These are phyloP conservation scores for Mycena sanguinolenta DNA, from an alignment of 768 basidiomycete genomes.

Conservation along the genomic window DNA sequence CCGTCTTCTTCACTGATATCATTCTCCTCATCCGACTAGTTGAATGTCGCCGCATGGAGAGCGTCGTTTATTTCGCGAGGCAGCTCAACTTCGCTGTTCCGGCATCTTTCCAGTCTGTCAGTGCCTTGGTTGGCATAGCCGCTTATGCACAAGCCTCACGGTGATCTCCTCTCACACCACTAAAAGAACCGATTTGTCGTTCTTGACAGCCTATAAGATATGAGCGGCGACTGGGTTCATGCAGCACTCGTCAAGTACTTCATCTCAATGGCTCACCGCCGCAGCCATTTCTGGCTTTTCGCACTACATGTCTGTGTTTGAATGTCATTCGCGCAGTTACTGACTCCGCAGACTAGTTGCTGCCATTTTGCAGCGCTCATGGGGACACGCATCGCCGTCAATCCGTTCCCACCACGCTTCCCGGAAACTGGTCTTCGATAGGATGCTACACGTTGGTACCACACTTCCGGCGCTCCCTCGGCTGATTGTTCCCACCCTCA, in stretches of 20 bases:
- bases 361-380: neutral
- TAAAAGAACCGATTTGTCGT: neutral
- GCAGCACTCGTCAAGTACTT: neutral
- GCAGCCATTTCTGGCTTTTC: neutral
- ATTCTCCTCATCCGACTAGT: too few species aligned
- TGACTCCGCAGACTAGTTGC: neutral
- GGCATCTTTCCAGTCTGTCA: neutral
- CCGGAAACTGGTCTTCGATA: constrained; percentile 66
- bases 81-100: neutral
- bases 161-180: neutral
- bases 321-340: neutral
- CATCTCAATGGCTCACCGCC: neutral
- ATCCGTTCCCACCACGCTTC: constrained; percentile 58
- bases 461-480: too few species aligned
- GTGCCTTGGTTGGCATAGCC: neutral
- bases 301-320: neutral
- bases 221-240: neutral
- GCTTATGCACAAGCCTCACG: neutral
- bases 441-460: constrained; percentile 71
- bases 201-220: neutral
- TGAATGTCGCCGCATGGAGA: too few species aligned
- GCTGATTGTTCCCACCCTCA: neutral
- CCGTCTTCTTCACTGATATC: too few species aligned
- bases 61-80: neutral
- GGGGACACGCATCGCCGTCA: constrained; percentile 50